These are phyloP conservation scores for Pseudocercospora ulei DNA, from an alignment of 2,329 filamentous ascomycete species.

Conservation along the genomic window DNA sequence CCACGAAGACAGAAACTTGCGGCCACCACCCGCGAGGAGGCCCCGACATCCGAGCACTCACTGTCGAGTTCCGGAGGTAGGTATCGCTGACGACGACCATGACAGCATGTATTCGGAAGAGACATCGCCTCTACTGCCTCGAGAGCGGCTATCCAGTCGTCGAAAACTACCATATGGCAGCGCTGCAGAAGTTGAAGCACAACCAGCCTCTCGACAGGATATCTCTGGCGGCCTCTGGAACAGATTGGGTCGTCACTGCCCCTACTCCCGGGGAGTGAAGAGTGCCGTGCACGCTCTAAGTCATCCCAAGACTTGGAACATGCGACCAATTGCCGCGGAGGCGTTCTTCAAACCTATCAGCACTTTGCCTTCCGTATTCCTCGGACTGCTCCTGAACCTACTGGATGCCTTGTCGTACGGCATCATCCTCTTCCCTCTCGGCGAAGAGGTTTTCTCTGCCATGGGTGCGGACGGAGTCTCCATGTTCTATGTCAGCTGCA, in stretches of 20 bases:
- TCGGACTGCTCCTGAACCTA: constrained; percentile 83
- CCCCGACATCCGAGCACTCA: constrained; percentile 3
- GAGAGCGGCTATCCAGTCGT: constrained; percentile 23
- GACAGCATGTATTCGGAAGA: constrained; percentile 22
- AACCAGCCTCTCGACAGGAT: constrained; percentile 6
- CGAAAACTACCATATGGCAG: constrained; percentile 22
- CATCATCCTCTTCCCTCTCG: constrained; percentile 81
- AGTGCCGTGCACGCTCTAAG: constrained; percentile 34
- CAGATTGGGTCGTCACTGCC: constrained; percentile 28
- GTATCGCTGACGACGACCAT: constrained; percentile 26
- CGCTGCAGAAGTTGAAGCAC: constrained; percentile 25
- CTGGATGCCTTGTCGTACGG: constrained; percentile 92
- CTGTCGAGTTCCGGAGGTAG: constrained; percentile 25
- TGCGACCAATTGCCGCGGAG: constrained; percentile 53
- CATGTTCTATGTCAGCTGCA: constrained; percentile 97
- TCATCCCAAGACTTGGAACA: constrained; percentile 64
- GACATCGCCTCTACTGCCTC: constrained; percentile 34
- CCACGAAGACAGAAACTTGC: constrained; percentile 13
- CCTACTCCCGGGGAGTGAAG: constrained; percentile 20
- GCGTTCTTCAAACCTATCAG: constrained; percentile 57
- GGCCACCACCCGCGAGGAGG: constrained; percentile 5
- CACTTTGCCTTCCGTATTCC: constrained; percentile 72
- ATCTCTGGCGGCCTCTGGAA: constrained; percentile 26
- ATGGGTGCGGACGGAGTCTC: constrained; percentile 91
- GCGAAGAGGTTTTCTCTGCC: constrained; percentile 71